Evolutionary conservation across 1,284 basidiomycete species (phyloP).

Genomic region (Microstroma glucosiphilum): DNA sequence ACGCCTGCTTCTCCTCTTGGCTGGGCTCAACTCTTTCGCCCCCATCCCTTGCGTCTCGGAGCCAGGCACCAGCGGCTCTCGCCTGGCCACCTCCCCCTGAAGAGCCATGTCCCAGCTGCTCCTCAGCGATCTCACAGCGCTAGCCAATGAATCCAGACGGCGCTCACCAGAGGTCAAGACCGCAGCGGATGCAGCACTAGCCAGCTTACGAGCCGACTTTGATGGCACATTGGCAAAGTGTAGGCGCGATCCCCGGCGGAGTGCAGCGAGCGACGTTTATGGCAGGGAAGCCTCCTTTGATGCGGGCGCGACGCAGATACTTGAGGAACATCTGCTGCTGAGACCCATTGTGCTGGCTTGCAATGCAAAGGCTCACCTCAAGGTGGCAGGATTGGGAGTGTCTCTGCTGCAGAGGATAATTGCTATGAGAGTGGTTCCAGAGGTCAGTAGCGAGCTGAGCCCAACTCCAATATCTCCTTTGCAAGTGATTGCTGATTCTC

Average conservation of each 20-base stretch:
- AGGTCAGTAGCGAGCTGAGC: conserved; percentile 36
- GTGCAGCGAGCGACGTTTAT: background rate
- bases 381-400: conserved; percentile 85
- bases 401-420: conserved; percentile 87
- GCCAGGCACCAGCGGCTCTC: background rate
- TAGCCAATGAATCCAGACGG: conserved; percentile 43
- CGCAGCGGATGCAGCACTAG: conserved; percentile 32
- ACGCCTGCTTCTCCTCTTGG: too few relatives aligned
- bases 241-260: background rate
- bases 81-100: background rate
- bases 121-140: conserved; percentile 39
- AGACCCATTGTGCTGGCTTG: conserved; percentile 89
- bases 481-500: background rate
- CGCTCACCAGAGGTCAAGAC: conserved; percentile 46
- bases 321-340: conserved; percentile 63
- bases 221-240: conserved; percentile 20
- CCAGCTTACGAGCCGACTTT: conserved; percentile 27
- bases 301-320: background rate
- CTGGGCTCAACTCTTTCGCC: too few relatives aligned
- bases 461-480: background rate
- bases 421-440: conserved; percentile 72
- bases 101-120: conserved; percentile 40
- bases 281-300: background rate
- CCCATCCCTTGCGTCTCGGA: too few relatives aligned
- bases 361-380: conserved; percentile 75